Conservation (phyloP, 768 basidiomycete genomes). For the Mycena vulgaris region DNA sequence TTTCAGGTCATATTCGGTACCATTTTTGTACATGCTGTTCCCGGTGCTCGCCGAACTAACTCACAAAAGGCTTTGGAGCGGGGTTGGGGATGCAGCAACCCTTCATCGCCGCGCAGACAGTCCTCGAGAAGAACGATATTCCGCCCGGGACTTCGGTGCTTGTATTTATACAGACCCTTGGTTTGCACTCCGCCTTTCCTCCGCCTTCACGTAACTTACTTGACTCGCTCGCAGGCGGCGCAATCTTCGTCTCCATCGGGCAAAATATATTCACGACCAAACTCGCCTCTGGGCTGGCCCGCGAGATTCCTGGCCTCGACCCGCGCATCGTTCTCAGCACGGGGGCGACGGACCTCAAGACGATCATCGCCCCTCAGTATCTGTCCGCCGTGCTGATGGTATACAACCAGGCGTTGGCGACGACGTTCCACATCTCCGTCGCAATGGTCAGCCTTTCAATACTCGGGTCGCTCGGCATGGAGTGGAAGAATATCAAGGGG, state of each 20-base stretch:
- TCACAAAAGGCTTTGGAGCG: constrained; percentile 44
- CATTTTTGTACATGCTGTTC: not conserved
- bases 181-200: not conserved
- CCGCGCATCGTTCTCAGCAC: constrained; percentile 20
- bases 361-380: not conserved
- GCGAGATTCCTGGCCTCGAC: constrained; percentile 21
- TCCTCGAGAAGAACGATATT: constrained; percentile 30
- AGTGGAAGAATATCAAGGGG: constrained; percentile 28
- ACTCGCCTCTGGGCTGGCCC: constrained; percentile 9
- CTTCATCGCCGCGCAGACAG: constrained; percentile 39
- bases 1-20: constrained; percentile 39
- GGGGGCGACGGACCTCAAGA: constrained; percentile 23
- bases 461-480: constrained; percentile 22
- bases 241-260: constrained; percentile 40
- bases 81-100: constrained; percentile 44
- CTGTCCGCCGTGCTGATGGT: constrained; percentile 21
- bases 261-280: constrained; percentile 36
- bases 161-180: constrained; percentile 40
- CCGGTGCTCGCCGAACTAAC: not conserved
- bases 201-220: not conserved
- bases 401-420: constrained; percentile 30
- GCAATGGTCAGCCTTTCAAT: constrained; percentile 15
- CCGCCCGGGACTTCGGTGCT: constrained; percentile 36
- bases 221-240: constrained; percentile 26
- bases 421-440: constrained; percentile 24